Base-by-base conservation (phyloP, 371 early-diverging fungal species). In the Dinochytrium kinnereticum region DNA sequence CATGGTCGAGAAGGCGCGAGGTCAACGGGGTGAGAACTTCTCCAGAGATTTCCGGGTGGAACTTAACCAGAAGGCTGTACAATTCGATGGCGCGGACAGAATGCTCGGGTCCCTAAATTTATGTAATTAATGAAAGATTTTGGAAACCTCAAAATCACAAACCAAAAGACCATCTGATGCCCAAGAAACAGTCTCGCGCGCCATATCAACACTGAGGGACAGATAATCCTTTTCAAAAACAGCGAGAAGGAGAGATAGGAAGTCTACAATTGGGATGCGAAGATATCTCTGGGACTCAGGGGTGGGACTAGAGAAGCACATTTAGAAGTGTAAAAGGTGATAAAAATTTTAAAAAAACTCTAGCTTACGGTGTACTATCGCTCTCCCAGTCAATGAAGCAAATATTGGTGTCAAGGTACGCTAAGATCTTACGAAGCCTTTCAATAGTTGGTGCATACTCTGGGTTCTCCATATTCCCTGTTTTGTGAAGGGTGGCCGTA, bases 151-250 rank as follows among this genome's bases (percentile, higher is more conserved):
- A 33, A 31, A 61, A 19, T 19, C 15, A 68, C 44, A 68, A 30
- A 82, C 81, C 72, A 83, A 59, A 59, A 65, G 73, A 28, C 80
- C 80, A 31, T 81, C 82, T 1, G 64, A 28, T 0, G 80, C 79
- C 84, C 84, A 84, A 24, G 21, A 33, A 21, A 81, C 53, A n/a
- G 78, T 59, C 70, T 84, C 82, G 21, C 65, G 33, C 10, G 76
- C 72, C 34, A 84, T 21, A 50, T 78, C 78, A 26, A 50, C 2
- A 24, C 59, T 38, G 1, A 80, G 71, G n/a, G 69, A 72, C 17
- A 66, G 37, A 59, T 70, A 69, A 44, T 78, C 79, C 10, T 51
- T 66, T 24, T 53, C 72, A 74, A 81, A 81, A 19, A 79, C 76
- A 2, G 76, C 24, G n/a, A 84, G 34, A 10, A 84, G 51, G 39